Conservation (phyloP, 106 monocot species). For the Dendrobium huoshanense region DNA sequence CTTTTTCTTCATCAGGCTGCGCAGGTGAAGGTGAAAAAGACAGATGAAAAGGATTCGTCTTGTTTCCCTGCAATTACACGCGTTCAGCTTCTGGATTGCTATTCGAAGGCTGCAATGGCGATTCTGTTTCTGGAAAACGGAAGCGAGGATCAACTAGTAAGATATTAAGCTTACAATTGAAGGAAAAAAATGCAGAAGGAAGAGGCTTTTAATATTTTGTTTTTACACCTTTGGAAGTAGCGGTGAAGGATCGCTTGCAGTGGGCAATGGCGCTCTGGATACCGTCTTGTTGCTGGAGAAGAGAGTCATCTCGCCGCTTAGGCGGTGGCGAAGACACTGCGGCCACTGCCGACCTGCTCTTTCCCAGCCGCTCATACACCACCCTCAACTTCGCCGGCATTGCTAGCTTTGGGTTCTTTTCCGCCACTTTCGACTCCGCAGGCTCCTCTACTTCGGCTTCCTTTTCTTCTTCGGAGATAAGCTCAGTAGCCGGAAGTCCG, state of each 20-base stretch:
- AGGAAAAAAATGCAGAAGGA: neutral
- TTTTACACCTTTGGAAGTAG: conserved; percentile 28
- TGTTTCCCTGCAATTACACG: neutral
- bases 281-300: conserved; percentile 67
- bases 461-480: neutral
- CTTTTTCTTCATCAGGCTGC: neutral
- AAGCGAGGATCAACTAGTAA: neutral
- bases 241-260: conserved; percentile 73
- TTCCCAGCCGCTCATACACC: conserved; percentile 50
- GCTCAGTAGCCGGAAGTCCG: neutral
- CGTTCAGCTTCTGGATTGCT: neutral
- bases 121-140: neutral
- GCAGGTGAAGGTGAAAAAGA: neutral
- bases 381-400: conserved; percentile 36
- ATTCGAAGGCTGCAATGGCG: neutral
- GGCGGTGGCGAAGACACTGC: conserved; percentile 6
- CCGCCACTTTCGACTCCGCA: neutral
- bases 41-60: neutral
- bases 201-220: neutral
- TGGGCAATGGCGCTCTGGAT: conserved; percentile 89
- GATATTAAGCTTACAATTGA: neutral
- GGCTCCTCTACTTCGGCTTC: neutral
- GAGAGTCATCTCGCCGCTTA: conserved; percentile 51
- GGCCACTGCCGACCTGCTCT: conserved; percentile 46
- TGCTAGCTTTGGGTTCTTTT: conserved; percentile 11